These are phyloP conservation scores for Dendryphion nanum DNA, from an alignment of 2,329 filamentous ascomycete genomes.

Conservation along the genomic window DNA sequence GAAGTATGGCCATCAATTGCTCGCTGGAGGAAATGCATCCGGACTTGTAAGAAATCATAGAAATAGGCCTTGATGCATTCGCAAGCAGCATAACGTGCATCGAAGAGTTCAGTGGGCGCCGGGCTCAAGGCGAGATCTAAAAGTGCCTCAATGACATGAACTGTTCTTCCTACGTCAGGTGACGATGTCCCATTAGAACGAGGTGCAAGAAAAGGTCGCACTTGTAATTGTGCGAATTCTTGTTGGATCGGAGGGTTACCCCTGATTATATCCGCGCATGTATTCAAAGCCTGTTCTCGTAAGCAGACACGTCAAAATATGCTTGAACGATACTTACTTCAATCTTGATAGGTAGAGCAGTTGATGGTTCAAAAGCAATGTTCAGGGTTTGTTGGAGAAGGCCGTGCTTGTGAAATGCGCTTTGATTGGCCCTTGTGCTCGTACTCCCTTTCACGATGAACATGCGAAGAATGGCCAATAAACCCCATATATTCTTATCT, in stretches of 20 bases:
- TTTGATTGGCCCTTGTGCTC: slow-evolving; percentile 80
- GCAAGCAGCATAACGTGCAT: slow-evolving; percentile 80
- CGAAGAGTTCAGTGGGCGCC: slow-evolving; percentile 66
- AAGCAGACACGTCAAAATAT: slow-evolving; percentile 5
- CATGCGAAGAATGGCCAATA: slow-evolving; percentile 80
- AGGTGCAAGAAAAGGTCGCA: slow-evolving; percentile 58
- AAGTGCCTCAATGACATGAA: slow-evolving; percentile 92
- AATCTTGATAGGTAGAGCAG: slow-evolving; percentile 74
- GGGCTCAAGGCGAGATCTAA: slow-evolving; percentile 77
- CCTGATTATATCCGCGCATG: slow-evolving; percentile 85
- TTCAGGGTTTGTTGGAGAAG: slow-evolving; percentile 77
- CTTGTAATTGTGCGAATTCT: slow-evolving; percentile 81
- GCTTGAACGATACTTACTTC: slow-evolving; percentile 57
- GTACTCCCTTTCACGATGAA: slow-evolving; percentile 80
- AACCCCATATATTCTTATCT: slow-evolving; percentile 88
- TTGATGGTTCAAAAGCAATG: slow-evolving; percentile 72
- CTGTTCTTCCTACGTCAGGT: slow-evolving; percentile 56
- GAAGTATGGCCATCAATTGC: slow-evolving; percentile 84
- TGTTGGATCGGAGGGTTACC: slow-evolving; percentile 80
- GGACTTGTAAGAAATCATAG: slow-evolving; percentile 74
- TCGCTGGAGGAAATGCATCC: slow-evolving; percentile 78
- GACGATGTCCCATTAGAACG: slow-evolving; percentile 41
- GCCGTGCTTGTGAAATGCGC: slow-evolving; percentile 79
- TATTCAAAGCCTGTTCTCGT: slow-evolving; percentile 64
- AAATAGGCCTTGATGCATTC: slow-evolving; percentile 94